A percentile compares a stretch with the other conserved stretches of the same genome.
Conservation (phyloP, 305 asterid genomes). For the Rubia peregrina region DNA sequence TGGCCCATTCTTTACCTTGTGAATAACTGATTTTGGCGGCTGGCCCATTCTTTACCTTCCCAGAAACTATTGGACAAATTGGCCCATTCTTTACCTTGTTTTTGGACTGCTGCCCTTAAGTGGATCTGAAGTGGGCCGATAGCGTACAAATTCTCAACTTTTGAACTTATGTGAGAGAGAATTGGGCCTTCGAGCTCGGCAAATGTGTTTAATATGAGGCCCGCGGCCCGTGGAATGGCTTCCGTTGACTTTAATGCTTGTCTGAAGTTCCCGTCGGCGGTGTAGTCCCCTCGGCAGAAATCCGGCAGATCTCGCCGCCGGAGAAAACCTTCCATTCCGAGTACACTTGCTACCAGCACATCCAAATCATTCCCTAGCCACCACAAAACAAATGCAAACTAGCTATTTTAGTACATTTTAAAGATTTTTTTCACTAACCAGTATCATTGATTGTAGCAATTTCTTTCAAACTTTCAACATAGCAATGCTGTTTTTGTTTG, state of each 20-base stretch:
- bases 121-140: conserved; percentile 19
- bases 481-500: too few species aligned
- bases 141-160: conserved; percentile 56
- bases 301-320: conserved; percentile 30
- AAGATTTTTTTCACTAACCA: too few species aligned
- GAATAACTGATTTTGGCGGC: too few species aligned
- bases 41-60: too few species aligned
- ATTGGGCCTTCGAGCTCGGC: conserved; percentile 14
- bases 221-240: conserved; percentile 24
- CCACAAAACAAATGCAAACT: neutral
- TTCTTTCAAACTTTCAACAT: too few species aligned
- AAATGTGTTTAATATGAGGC: conserved; percentile 64
- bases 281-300: conserved; percentile 12
- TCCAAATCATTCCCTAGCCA: conserved; percentile 13
- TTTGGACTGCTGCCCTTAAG: too few species aligned
- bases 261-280: conserved; percentile 7
- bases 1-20: too few species aligned
- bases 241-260: neutral
- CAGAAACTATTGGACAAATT: conserved; percentile 39
- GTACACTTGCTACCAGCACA: neutral
- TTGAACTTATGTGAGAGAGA: conserved; percentile 25
- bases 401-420: too few species aligned
- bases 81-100: too few species aligned
- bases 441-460: too few species aligned
- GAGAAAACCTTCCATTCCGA: conserved; percentile 26